phyloP scores from a whole-genome alignment of 164 flowering plant species.

The Liquidambar formosana region DNA sequence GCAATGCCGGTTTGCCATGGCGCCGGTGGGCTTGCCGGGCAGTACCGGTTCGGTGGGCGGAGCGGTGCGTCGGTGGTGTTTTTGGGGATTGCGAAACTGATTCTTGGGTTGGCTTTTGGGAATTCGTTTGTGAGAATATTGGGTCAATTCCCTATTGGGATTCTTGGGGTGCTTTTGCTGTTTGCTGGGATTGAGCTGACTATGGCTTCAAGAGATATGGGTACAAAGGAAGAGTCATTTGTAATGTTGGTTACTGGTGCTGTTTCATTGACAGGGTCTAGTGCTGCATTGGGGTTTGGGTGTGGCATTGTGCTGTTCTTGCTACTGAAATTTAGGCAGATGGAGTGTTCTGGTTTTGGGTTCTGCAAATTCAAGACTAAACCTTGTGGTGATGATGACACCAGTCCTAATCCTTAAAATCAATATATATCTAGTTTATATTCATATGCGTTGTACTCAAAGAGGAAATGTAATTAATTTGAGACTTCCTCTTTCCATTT shows the following conservation, averaged over 20 bases:
- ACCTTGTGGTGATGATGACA: constrained; percentile 4
- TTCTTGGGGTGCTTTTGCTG: constrained; percentile 72
- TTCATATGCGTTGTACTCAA: too few relatives aligned
- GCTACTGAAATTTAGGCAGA: constrained; percentile 62
- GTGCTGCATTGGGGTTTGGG: constrained; percentile 83
- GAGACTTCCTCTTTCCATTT: too few relatives aligned
- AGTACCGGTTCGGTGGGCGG: constrained; percentile 78
- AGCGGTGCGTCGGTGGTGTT: constrained; percentile 69
- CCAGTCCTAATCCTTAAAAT: background rate
- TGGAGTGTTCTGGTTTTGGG: constrained; percentile 39
- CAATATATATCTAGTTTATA: background rate
- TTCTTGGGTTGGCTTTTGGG: constrained; percentile 65
- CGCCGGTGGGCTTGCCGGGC: constrained; percentile 87
- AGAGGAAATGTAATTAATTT: too few relatives aligned
- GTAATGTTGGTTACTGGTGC: constrained; percentile 88
- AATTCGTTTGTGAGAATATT: constrained; percentile 74
- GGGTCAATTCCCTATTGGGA: constrained; percentile 66
- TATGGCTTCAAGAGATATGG: constrained; percentile 86
- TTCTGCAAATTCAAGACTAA: background rate
- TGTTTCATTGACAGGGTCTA: constrained; percentile 79
- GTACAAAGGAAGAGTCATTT: constrained; percentile 72
- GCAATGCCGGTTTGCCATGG: constrained; percentile 92
- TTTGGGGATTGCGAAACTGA: constrained; percentile 67
- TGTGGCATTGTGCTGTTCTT: constrained; percentile 66
- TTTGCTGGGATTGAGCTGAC: constrained; percentile 89